Conservation (phyloP, 129 eudicot species). For the Artemisia tridentata region DNA sequence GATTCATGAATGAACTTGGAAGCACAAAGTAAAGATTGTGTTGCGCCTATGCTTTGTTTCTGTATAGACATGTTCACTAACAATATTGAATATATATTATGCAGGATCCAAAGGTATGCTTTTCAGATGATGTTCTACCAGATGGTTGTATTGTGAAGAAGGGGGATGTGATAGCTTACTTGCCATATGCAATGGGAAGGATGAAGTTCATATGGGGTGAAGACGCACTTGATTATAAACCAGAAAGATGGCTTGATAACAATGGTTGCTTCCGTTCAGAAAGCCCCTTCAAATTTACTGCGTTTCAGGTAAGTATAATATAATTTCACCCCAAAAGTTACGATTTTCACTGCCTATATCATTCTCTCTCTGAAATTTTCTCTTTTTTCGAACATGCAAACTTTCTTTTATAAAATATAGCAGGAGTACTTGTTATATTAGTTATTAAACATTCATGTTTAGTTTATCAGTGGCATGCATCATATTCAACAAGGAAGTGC, state of each 20-base stretch:
- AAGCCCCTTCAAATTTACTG: constrained; percentile 73
- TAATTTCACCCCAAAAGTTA: neutral
- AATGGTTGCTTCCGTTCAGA: constrained; percentile 48
- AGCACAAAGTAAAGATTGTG: neutral
- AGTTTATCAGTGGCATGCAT: too few relatives aligned
- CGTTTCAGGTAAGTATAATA: constrained; percentile 54
- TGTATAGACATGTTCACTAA: neutral
- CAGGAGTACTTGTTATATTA: too few relatives aligned
- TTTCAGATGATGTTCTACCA: constrained; percentile 60
- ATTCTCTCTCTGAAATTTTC: too few relatives aligned
- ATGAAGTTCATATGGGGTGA: constrained; percentile 78
- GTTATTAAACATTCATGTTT: too few relatives aligned
- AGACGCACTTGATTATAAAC: constrained; percentile 55
- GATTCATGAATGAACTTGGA: neutral
- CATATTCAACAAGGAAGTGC: too few relatives aligned
- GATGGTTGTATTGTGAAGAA: constrained; percentile 62
- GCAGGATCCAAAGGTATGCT: constrained; percentile 59
- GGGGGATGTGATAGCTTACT: constrained; percentile 59
- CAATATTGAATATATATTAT: neutral
- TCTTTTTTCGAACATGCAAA: too few relatives aligned
- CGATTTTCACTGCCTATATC: too few relatives aligned
- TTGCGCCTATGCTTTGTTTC: neutral
- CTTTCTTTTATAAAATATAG: too few relatives aligned
- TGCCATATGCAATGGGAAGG: constrained; percentile 84
- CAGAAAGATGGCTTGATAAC: constrained; percentile 69